These are phyloP conservation scores for Smittium culicis DNA, from an alignment of 371 early-diverging fungal genomes.

Conservation along the genomic window DNA sequence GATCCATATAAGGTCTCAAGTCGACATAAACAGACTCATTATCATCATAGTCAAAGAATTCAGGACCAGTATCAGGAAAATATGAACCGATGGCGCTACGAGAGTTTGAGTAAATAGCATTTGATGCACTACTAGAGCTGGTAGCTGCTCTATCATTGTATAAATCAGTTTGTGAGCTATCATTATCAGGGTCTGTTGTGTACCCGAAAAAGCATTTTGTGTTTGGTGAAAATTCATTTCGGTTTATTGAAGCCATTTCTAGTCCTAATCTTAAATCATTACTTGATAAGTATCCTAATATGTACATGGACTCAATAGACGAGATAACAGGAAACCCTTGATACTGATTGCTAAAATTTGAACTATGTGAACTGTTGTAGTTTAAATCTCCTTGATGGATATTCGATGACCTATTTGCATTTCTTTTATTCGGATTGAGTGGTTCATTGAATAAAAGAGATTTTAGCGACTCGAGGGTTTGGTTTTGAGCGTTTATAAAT, in stretches of 20 bases:
- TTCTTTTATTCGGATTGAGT: neutral
- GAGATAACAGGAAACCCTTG: conserved; percentile 80
- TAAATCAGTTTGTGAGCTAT: neutral
- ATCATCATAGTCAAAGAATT: conserved; percentile 10
- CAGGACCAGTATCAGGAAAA: neutral
- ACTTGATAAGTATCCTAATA: conserved; percentile 71
- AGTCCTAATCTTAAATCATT: conserved; percentile 61
- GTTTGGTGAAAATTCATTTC: conserved; percentile 33
- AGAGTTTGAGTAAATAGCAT: neutral
- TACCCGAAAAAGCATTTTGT: conserved; percentile 12
- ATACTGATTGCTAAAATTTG: conserved; percentile 35
- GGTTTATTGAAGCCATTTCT: conserved; percentile 25
- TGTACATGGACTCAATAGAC: conserved; percentile 32
- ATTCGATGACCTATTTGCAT: conserved; percentile 7
- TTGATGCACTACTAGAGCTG: neutral
- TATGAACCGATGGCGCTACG: neutral
- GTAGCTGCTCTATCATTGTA: neutral
- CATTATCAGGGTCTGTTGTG: neutral
- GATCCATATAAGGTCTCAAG: conserved; percentile 33
- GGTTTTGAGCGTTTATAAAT: conserved; percentile 38
- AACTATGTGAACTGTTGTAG: neutral
- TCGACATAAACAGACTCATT: conserved; percentile 39
- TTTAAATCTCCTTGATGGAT: conserved; percentile 27
- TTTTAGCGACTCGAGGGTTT: conserved; percentile 39
- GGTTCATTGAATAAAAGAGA: conserved; percentile 3